phyloP scores from a whole-genome alignment of 345 rosid genomes.

The Dipteronia sinensis region DNA sequence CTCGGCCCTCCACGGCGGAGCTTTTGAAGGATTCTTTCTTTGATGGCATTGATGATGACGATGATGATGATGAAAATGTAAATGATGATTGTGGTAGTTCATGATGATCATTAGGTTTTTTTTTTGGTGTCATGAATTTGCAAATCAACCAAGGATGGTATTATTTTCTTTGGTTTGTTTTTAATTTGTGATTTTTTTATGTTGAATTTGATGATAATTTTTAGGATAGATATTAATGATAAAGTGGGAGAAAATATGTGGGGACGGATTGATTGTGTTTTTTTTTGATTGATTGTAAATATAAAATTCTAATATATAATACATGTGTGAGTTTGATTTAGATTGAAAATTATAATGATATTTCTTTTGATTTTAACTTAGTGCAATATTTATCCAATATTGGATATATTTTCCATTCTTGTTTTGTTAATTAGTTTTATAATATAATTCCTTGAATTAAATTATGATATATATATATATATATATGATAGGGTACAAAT shows the following conservation, averaged over 20 bases:
- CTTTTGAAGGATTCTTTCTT: slow-evolving; percentile 76
- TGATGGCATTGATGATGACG: slow-evolving; percentile 53
- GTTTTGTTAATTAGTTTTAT: no score
- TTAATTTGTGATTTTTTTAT: neutral
- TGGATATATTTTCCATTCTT: no score
- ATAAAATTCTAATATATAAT: neutral
- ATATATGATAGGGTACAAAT: no score
- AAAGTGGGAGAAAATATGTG: neutral
- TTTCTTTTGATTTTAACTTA: neutral
- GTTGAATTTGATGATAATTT: neutral
- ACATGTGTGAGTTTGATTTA: neutral
- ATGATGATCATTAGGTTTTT: slow-evolving; percentile 3
- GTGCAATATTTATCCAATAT: no score
- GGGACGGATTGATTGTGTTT: neutral
- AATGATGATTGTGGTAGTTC: slow-evolving; percentile 33
- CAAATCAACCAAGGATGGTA: neutral
- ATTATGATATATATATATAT: no score
- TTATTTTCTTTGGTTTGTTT: neutral
- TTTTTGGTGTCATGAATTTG: neutral
- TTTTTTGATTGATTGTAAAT: slow-evolving; percentile 1
- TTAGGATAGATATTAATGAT: slow-evolving; percentile 3
- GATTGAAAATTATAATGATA: neutral
- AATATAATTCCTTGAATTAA: neutral
- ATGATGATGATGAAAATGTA: slow-evolving; percentile 29
- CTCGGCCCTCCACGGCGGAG: slow-evolving; percentile 72